These are phyloP conservation scores for Dryadomyces quercus-mongolicae DNA, from an alignment of 2,329 filamentous ascomycete genomes.

Conservation along the genomic window DNA sequence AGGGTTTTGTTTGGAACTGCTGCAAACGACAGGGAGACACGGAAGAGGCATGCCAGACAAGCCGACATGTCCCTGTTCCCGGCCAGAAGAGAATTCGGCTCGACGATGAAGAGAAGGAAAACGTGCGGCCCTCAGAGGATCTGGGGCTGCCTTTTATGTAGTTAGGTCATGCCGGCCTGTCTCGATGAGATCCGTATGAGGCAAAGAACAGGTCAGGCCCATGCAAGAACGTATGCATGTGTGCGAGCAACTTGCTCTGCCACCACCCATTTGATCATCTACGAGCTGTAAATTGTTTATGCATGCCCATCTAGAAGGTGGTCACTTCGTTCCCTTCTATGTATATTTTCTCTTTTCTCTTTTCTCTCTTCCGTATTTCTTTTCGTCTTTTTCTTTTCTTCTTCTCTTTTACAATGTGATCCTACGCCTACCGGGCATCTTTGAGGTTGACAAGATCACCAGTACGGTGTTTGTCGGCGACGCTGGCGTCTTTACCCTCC, in stretches of 20 bases:
- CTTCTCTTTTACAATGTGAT: too few species aligned
- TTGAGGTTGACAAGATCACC: not conserved
- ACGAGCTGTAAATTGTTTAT: not conserved
- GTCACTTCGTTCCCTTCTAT: not conserved
- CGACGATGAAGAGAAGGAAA: not conserved
- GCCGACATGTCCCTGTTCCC: not conserved
- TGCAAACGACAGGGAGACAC: not conserved
- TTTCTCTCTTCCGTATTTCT: not conserved
- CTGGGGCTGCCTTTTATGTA: not conserved
- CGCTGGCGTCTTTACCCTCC: conserved; percentile 9
- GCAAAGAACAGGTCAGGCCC: not conserved
- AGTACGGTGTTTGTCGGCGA: not conserved
- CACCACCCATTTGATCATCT: too few species aligned
- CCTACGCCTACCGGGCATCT: not conserved
- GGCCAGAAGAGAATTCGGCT: not conserved
- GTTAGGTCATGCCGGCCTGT: not conserved
- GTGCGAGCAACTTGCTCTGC: too few species aligned
- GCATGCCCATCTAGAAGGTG: too few species aligned
- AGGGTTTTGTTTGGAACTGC: not conserved
- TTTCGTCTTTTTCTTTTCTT: not conserved
- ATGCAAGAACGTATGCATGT: not conserved
- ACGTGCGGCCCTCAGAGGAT: not conserved
- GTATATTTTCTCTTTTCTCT: not conserved
- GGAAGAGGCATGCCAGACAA: not conserved
- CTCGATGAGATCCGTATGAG: not conserved